Conservation (phyloP, 495 filamentous ascomycete genomes). For the Friedmanniomyces simplex region DNA sequence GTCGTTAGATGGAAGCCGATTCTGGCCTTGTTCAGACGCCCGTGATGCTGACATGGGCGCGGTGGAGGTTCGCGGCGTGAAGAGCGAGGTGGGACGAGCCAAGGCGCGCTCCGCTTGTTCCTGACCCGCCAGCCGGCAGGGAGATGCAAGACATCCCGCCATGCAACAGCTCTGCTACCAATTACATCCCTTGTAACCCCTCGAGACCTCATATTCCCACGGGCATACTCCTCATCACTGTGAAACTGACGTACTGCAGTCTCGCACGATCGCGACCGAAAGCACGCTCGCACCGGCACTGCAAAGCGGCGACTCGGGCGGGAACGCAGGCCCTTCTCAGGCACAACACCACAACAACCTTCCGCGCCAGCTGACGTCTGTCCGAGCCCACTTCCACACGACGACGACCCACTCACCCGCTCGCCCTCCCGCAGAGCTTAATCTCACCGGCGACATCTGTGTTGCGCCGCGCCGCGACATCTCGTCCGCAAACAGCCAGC, state of each 20-base stretch:
- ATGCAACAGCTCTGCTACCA: not conserved
- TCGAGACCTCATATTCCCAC: not conserved
- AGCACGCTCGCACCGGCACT: too few relatives aligned
- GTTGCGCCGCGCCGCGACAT: not conserved
- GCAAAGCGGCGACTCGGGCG: too few relatives aligned
- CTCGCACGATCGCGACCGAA: too few relatives aligned
- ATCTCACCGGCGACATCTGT: not conserved
- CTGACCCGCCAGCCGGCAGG: too few relatives aligned
- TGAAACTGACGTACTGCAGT: not conserved
- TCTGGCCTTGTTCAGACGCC: too few relatives aligned
- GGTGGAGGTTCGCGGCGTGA: too few relatives aligned
- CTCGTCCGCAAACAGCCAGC: not conserved
- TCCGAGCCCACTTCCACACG: not conserved
- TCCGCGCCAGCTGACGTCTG: not conserved
- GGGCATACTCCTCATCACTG: not conserved
- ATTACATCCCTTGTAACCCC: not conserved
- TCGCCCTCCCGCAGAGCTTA: not conserved
- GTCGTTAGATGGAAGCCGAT: too few relatives aligned
- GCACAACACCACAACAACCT: not conserved
- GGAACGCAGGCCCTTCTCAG: not conserved
- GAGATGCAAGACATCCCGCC: not conserved
- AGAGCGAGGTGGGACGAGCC: too few relatives aligned
- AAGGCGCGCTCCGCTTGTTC: too few relatives aligned
- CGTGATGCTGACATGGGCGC: too few relatives aligned
- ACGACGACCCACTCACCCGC: not conserved